phyloP scores from a whole-genome alignment of 306 rosid species.

The Cyclanthera cordifolia region DNA sequence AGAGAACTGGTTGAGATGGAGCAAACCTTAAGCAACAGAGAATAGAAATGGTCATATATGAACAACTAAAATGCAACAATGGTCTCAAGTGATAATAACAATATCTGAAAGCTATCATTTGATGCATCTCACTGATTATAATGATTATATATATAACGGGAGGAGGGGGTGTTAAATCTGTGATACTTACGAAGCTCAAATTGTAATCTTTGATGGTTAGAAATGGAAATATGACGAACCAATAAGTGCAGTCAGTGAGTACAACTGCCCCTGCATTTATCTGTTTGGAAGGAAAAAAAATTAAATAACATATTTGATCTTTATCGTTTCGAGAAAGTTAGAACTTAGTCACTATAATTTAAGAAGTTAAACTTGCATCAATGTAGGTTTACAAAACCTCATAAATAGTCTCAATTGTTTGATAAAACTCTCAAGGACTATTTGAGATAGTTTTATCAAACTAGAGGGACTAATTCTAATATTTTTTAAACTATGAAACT shows the following conservation, averaged over 20 bases:
- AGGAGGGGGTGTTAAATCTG: no score
- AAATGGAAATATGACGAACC: slow-evolving; percentile 82
- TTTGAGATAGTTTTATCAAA: no score
- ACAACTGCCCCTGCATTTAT: slow-evolving; percentile 90
- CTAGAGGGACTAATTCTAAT: no score
- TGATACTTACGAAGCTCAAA: slow-evolving; percentile 59
- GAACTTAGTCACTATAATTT: no score
- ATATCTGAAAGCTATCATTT: neutral
- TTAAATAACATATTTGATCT: no score
- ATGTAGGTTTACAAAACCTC: no score
- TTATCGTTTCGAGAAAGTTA: no score
- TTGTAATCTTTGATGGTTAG: slow-evolving; percentile 61
- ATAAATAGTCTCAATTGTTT: no score
- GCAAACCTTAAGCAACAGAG: slow-evolving; percentile 12
- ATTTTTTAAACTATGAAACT: no score
- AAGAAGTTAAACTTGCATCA: no score
- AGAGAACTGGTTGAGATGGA: slow-evolving; percentile 12
- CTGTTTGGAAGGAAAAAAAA: slow-evolving; percentile 25
- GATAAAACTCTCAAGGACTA: no score
- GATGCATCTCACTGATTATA: slow-evolving; percentile 8
- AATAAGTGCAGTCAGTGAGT: slow-evolving; percentile 83
- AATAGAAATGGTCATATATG: slow-evolving; percentile 1
- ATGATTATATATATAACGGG: neutral
- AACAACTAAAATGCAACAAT: neutral
- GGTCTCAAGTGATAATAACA: neutral